Evolutionary conservation across 176 grass and related monocot species (phyloP), one percentile per base, ranked within the genome.

Genomic region (Hyparrhenia diplandra): DNA sequence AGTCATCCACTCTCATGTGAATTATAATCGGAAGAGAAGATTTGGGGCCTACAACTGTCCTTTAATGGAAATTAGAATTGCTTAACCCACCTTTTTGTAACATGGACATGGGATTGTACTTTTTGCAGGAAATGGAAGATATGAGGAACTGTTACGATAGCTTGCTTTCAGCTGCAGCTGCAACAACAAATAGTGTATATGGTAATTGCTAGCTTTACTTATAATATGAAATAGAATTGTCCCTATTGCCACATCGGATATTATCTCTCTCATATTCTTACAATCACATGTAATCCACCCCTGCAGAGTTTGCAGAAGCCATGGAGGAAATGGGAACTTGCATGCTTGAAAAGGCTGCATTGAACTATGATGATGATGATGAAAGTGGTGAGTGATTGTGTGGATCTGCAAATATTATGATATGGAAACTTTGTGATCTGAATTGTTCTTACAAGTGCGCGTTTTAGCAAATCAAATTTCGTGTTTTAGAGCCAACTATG

Each of bases 131-230:
- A 25, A 85, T 95, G 84, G 86, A 93, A 64, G 88, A 91, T 67
- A 93, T 98, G 87, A 86, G 73, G 72, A 91, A 76, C 77, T 98
- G 86, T 80, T 98, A 98, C 21, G 96, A 98, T 30, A 88, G 92
- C 85, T 86, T 99, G 83, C 87, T 95, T 88, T 95, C 88, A 28
- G 96, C 96, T 77, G 96, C 96, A 69, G 92, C 92, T 82, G 96
- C 90, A 52, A 92, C 90, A 54, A 77, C 84, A 69, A 99, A 99
- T 82, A 91, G 90, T 64, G 96, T 91, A 83, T 99, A 85, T 86
- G 96, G 96, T 99, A 93, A 37, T 79, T n/a, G n/a, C n/a, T n/a
- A n/a, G n/a, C n/a, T 51, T 82, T 65, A 40, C 72, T 84, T 75
- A 8, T 7, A 85, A n/a, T n/a, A 8, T 43, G 31, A 49, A 51